These are phyloP conservation scores for Passiflora organensis DNA, from an alignment of 345 rosid genomes.

Conservation along the genomic window DNA sequence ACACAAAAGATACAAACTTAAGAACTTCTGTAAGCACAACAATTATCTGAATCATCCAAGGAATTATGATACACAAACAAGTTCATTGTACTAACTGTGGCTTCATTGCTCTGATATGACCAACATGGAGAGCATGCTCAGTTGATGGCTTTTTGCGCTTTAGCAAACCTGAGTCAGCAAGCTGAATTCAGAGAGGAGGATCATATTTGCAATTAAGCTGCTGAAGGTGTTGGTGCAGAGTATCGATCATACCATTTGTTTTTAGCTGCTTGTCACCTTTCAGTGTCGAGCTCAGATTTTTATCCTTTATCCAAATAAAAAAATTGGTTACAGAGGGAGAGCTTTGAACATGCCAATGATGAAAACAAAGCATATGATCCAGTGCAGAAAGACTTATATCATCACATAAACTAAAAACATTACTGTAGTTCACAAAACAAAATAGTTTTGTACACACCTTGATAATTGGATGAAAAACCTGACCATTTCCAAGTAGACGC, in stretches of 20 bases:
- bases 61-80: neutral
- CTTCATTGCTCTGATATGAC: conserved; percentile 15
- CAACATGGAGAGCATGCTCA: conserved; percentile 13
- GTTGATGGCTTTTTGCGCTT: conserved; percentile 24
- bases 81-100: conserved; percentile 7
- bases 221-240: neutral
- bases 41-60: neutral
- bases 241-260: conserved; percentile 14
- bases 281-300: conserved; percentile 12
- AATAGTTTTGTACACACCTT: conserved; percentile 14
- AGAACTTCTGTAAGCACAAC: neutral
- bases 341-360: neutral
- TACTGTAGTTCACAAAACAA: neutral
- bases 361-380: neutral
- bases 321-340: neutral
- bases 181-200: neutral
- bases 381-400: neutral
- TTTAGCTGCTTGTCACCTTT: conserved; percentile 25
- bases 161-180: conserved; percentile 15
- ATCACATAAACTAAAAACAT: neutral
- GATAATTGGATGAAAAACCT: conserved; percentile 28
- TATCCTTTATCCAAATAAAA: conserved; percentile 15
- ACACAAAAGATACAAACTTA: conserved; percentile 2
- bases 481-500: conserved; percentile 30
- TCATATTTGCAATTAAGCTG: conserved; percentile 2